Percentiles rank a stretch among this genome's conserved stretches.
These are phyloP conservation scores for Ambrosia hybrid DNA, from an alignment of 140 eudicot species.

Conservation along the genomic window DNA sequence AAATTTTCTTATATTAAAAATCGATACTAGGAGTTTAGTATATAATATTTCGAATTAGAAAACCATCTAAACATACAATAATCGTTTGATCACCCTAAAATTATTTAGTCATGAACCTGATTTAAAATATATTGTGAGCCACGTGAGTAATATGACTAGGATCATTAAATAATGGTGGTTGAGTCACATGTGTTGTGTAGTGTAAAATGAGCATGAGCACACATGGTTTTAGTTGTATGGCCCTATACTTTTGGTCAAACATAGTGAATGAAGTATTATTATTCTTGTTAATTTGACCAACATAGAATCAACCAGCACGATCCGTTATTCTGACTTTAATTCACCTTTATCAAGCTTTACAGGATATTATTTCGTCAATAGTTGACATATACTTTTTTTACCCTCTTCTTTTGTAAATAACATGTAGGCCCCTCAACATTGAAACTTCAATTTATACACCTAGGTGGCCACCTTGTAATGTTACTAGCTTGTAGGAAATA, in stretches of 20 bases:
- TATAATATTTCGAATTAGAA: too few species aligned
- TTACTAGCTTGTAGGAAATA: constrained; percentile 18
- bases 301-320: constrained; percentile 13
- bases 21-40: too few species aligned
- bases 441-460: neutral
- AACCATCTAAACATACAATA: neutral
- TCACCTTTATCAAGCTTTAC: neutral
- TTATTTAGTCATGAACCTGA: neutral
- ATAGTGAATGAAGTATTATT: constrained; percentile 27
- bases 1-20: too few species aligned
- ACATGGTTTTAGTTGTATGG: constrained; percentile 20
- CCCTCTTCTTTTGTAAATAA: neutral
- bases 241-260: constrained; percentile 33
- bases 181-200: constrained; percentile 30
- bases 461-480: constrained; percentile 13
- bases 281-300: constrained; percentile 23
- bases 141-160: neutral
- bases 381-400: neutral
- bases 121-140: neutral
- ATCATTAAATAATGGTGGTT: constrained; percentile 28
- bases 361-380: neutral
- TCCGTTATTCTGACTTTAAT: constrained; percentile 4
- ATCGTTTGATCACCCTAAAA: neutral
- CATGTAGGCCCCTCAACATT: constrained; percentile 12
- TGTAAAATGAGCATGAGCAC: constrained; percentile 25